Conservation (phyloP, 805 yeast species). For the Starmerella floris region DNA sequence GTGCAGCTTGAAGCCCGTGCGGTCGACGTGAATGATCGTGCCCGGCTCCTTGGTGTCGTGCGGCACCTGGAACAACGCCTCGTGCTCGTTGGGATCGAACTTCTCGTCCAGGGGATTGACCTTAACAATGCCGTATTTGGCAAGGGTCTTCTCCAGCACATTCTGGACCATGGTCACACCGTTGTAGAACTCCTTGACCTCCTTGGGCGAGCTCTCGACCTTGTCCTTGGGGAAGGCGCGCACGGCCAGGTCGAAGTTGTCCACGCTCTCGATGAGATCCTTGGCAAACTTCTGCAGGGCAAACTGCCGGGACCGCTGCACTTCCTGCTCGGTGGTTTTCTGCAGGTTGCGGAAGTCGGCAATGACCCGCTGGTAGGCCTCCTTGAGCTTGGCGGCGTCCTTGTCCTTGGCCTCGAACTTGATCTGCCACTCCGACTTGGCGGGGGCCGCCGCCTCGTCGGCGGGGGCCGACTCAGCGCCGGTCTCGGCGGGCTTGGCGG, state of each 20-base stretch:
- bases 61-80: constrained; percentile 80
- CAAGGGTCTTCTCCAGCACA: constrained; percentile 71
- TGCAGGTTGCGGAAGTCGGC: constrained; percentile 91
- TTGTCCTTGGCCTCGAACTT: constrained; percentile 42
- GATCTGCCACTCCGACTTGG: constrained; percentile 32
- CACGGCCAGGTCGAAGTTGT: constrained; percentile 79
- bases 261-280: constrained; percentile 78
- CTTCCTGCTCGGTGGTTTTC: constrained; percentile 76
- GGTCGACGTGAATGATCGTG: constrained; percentile 85
- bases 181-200: constrained; percentile 61
- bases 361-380: constrained; percentile 64
- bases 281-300: constrained; percentile 86
- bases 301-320: constrained; percentile 75
- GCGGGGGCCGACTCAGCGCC: constrained; percentile 19
- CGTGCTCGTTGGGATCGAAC: constrained; percentile 86
- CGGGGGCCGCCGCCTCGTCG: constrained; percentile 16
- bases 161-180: constrained; percentile 86
- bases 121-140: constrained; percentile 65
- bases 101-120: constrained; percentile 71
- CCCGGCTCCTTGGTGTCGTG: constrained; percentile 85
- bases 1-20: constrained; percentile 73
- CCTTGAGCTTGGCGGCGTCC: constrained; percentile 70
- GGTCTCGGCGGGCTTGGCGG: constrained; percentile 18
- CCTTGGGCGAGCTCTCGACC: constrained; percentile 28
- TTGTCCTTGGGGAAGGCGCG: constrained; percentile 39